phyloP scores from a whole-genome alignment of 768 basidiomycete species.

The Gloeophyllum trabeum region DNA sequence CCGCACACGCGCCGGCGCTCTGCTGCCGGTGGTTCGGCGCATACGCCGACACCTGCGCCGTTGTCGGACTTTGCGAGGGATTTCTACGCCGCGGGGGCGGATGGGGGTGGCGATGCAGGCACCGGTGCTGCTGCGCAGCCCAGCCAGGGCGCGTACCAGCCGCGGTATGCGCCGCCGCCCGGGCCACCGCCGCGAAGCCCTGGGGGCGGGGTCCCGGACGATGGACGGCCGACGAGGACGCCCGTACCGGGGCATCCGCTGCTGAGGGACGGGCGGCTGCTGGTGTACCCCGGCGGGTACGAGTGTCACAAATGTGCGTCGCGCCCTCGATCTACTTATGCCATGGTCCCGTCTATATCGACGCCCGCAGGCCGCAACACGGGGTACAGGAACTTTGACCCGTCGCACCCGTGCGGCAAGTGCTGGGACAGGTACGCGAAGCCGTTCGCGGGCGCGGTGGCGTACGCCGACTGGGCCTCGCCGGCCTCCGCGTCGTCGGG shows the following conservation, averaged over 20 bases:
- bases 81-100: slow-evolving; percentile 42
- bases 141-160: slow-evolving; percentile 1
- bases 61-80: slow-evolving; percentile 54
- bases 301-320: slow-evolving; percentile 58
- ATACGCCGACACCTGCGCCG: slow-evolving; percentile 3
- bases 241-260: slow-evolving; percentile 63
- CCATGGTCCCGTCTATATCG: background rate
- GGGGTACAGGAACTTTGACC: slow-evolving; percentile 64
- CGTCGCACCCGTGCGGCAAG: slow-evolving; percentile 51
- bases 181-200: slow-evolving; percentile 11
- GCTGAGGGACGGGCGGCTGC: slow-evolving; percentile 42
- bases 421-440: slow-evolving; percentile 69
- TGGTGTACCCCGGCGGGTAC: slow-evolving; percentile 60
- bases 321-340: background rate
- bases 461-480: slow-evolving; percentile 32
- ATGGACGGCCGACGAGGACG: slow-evolving; percentile 49
- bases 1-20: background rate
- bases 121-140: background rate
- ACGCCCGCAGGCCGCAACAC: slow-evolving; percentile 68
- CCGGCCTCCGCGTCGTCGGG: background rate
- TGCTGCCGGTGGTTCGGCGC: slow-evolving; percentile 11
- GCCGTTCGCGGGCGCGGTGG: slow-evolving; percentile 48
- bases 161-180: slow-evolving; percentile 20
- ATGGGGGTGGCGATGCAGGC: too few relatives aligned
- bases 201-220: slow-evolving; percentile 21